Evolutionary conservation across 2,329 filamentous ascomycete genomes (phyloP).

Genomic region (Falciphora oryzae): DNA sequence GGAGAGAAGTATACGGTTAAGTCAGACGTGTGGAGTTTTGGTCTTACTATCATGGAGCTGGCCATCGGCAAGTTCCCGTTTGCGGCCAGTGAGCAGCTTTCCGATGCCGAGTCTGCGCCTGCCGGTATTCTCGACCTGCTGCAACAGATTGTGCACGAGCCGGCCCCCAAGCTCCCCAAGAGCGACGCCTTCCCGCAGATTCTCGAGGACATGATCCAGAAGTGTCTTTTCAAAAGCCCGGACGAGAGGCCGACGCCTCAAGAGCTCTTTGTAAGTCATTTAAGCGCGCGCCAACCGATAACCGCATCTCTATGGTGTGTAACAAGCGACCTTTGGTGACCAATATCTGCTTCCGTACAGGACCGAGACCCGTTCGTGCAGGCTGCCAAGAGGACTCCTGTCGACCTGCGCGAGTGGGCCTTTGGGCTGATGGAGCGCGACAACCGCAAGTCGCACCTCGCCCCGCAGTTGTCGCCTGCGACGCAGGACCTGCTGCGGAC

Average conservation of each 20-base stretch:
- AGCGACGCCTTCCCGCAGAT: slow-evolving; percentile 96
- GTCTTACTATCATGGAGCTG: slow-evolving; percentile 90
- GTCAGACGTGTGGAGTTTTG: slow-evolving; percentile 98
- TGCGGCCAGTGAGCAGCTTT: slow-evolving; percentile 63
- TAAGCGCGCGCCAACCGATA: neutral
- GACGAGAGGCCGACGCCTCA: slow-evolving; percentile 86
- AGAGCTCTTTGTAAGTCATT: slow-evolving; percentile 73
- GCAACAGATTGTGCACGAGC: slow-evolving; percentile 96
- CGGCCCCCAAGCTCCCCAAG: slow-evolving; percentile 87
- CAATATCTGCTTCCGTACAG: slow-evolving; percentile 35
- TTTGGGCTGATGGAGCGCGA: slow-evolving; percentile 89
- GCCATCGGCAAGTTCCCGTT: slow-evolving; percentile 98
- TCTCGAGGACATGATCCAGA: slow-evolving; percentile 93
- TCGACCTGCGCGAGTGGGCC: slow-evolving; percentile 90
- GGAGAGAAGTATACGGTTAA: slow-evolving; percentile 97
- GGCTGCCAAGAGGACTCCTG: slow-evolving; percentile 92
- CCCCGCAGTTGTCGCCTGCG: slow-evolving; percentile 70
- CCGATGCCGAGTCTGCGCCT: slow-evolving; percentile 73
- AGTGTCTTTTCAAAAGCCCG: slow-evolving; percentile 86
- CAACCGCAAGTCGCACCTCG: slow-evolving; percentile 91
- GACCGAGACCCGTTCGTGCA: slow-evolving; percentile 92
- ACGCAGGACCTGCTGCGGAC: slow-evolving; percentile 69
- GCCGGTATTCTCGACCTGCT: slow-evolving; percentile 93
- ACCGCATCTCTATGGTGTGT: neutral
- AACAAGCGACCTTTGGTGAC: neutral